Conservation (phyloP, 192 early-diverging fungal genomes). For the Geranomyces variabilis region DNA sequence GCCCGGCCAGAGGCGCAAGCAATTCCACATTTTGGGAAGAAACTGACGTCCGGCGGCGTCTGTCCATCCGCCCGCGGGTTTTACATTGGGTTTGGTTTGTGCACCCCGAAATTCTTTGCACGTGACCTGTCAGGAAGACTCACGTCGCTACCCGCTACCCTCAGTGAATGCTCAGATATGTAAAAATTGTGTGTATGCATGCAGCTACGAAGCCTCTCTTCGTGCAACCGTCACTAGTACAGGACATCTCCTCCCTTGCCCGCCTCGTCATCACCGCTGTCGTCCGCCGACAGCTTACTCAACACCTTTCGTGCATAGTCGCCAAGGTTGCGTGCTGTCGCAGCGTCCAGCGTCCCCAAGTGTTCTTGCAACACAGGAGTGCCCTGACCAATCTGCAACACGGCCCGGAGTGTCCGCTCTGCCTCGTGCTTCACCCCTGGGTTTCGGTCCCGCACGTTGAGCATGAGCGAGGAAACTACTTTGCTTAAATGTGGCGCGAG, state of each 20-base stretch:
- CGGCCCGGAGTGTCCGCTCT: slow-evolving; percentile 76
- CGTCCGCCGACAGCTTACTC: slow-evolving; percentile 52
- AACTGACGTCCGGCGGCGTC: no score
- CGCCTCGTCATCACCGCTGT: slow-evolving; percentile 43
- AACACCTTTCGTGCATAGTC: slow-evolving; percentile 57
- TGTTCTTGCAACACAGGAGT: slow-evolving; percentile 42
- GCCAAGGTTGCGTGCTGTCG: slow-evolving; percentile 46
- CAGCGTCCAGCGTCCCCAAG: slow-evolving; percentile 41
- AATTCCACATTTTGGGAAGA: no score
- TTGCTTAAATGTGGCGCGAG: slow-evolving; percentile 51
- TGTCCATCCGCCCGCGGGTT: no score
- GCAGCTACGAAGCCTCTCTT: no score
- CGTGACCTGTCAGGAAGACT: no score
- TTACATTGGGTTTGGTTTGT: no score
- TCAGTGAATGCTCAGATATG: no score
- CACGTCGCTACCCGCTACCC: no score
- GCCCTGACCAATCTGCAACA: slow-evolving; percentile 60
- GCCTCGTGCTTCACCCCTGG: slow-evolving; percentile 85
- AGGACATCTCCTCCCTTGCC: neutral
- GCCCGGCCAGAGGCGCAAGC: no score
- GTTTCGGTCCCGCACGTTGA: slow-evolving; percentile 74
- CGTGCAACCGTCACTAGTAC: no score
- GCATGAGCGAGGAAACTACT: slow-evolving; percentile 71
- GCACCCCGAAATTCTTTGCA: no score
- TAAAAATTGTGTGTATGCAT: no score